Conservation (phyloP, 164 flowering plant genomes). For the Buxus sempervirens region DNA sequence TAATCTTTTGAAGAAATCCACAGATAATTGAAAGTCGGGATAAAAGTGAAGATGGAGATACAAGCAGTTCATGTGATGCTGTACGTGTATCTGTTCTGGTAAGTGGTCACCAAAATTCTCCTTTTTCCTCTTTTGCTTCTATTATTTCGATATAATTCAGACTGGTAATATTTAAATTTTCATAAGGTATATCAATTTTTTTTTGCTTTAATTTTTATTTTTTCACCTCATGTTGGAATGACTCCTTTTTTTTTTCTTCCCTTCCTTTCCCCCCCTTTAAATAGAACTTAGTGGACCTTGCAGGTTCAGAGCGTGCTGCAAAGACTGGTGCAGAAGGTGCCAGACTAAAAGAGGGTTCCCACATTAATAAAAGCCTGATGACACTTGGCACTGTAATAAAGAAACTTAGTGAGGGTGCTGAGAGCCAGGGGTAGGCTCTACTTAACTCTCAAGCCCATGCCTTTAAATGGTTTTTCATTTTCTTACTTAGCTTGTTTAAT, state of each 20-base stretch:
- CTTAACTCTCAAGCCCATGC: background rate
- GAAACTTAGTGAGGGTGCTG: slow-evolving; percentile 94
- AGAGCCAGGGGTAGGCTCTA: slow-evolving; percentile 81
- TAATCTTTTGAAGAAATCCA: slow-evolving; percentile 6
- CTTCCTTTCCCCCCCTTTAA: background rate
- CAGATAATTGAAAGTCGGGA: slow-evolving; percentile 97
- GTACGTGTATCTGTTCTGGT: slow-evolving; percentile 98
- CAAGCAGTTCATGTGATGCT: slow-evolving; percentile 73
- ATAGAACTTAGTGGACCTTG: slow-evolving; percentile 94
- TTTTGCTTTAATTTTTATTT: background rate
- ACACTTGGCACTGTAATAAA: slow-evolving; percentile 96
- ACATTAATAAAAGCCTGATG: slow-evolving; percentile 96
- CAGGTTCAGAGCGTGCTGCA: slow-evolving; percentile 99
- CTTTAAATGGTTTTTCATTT: background rate
- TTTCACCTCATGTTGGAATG: background rate
- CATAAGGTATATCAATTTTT: background rate
- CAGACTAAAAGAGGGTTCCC: slow-evolving; percentile 95
- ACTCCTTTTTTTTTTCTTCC: background rate
- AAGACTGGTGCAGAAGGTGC: slow-evolving; percentile 99
- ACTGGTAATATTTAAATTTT: background rate
- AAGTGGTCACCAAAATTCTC: slow-evolving; percentile 14
- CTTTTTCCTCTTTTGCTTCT: background rate
- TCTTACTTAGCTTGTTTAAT: background rate
- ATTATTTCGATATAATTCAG: background rate
- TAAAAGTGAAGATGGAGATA: slow-evolving; percentile 52